These are phyloP conservation scores for Argentina anserina DNA, from an alignment of 306 rosid genomes.

Conservation along the genomic window DNA sequence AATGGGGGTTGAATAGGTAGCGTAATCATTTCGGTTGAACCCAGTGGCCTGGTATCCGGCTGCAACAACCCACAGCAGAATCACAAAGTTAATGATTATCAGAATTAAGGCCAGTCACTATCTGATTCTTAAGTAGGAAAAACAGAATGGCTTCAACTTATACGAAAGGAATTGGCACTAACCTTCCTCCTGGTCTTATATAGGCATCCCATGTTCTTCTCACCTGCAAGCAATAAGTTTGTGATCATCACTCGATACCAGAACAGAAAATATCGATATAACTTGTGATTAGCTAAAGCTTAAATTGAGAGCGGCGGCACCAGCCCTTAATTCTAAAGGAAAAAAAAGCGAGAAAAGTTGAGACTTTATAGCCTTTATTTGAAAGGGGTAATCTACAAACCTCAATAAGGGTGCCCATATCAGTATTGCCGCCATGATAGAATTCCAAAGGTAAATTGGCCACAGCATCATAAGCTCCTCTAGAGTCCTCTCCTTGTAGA, in stretches of 20 bases:
- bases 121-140: not conserved
- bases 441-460: slow-evolving; percentile 81
- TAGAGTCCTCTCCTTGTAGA: slow-evolving; percentile 40
- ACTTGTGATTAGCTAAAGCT: not conserved
- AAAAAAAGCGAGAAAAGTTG: too few relatives aligned
- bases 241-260: slow-evolving; percentile 4
- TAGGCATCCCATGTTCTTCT: slow-evolving; percentile 97
- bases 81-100: not conserved
- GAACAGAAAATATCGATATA: slow-evolving; percentile 1
- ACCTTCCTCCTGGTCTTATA: slow-evolving; percentile 94
- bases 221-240: slow-evolving; percentile 50
- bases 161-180: slow-evolving; percentile 12
- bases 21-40: too few relatives aligned
- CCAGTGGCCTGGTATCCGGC: slow-evolving; percentile 94
- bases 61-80: slow-evolving; percentile 30
- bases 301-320: too few relatives aligned
- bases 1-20: too few relatives aligned
- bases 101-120: not conserved
- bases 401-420: slow-evolving; percentile 91
- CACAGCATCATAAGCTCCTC: slow-evolving; percentile 54
- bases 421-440: slow-evolving; percentile 82
- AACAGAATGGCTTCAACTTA: not conserved
- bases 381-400: slow-evolving; percentile 15
- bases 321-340: too few relatives aligned
- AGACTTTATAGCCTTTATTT: not conserved